A percentile compares a stretch with the other conserved stretches of the same genome.
These are phyloP conservation scores for Leccinum pachyderme DNA, from an alignment of 1,284 basidiomycete species.

Conservation along the genomic window DNA sequence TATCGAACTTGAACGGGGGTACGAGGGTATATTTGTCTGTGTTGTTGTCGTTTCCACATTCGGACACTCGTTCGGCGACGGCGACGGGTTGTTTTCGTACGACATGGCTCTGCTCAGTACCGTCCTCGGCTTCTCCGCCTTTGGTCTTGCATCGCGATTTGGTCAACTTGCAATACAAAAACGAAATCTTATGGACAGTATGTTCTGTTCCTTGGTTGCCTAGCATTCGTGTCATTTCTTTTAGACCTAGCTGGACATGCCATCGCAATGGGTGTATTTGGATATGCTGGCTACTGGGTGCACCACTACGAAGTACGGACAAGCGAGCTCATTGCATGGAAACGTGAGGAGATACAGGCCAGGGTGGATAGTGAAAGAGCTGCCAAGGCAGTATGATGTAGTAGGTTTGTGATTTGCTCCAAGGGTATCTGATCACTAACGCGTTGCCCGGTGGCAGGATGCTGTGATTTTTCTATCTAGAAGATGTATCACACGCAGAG, in stretches of 20 bases:
- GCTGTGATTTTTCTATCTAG: conserved; percentile 21
- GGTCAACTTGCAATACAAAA: conserved; percentile 82
- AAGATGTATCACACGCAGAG: conserved; percentile 3
- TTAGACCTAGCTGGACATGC: conserved; percentile 64
- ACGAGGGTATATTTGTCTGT: conserved; percentile 26
- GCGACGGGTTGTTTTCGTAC: not conserved
- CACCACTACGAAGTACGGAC: conserved; percentile 63
- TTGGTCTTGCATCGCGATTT: conserved; percentile 75
- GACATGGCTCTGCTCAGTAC: conserved; percentile 70
- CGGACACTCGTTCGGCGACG: conserved; percentile 3
- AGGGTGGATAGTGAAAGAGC: conserved; percentile 30
- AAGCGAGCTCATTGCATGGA: conserved; percentile 56
- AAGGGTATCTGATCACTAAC: conserved; percentile 13
- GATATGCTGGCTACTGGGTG: conserved; percentile 66
- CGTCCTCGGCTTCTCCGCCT: conserved; percentile 74
- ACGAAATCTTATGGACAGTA: conserved; percentile 65
- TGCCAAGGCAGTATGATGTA: conserved; percentile 15
- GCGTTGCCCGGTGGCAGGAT: conserved; percentile 4
- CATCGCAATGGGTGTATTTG: conserved; percentile 65
- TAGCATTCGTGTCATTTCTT: not conserved
- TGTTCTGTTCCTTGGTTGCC: conserved; percentile 32
- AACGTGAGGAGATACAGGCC: conserved; percentile 54
- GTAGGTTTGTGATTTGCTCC: conserved; percentile 24
- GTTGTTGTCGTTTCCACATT: conserved; percentile 17
- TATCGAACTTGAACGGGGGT: not conserved